Evolutionary conservation across 2,329 filamentous ascomycete species (phyloP), one percentile per base, ranked within the genome.

Genomic region (Hypoxylon sp.): DNA sequence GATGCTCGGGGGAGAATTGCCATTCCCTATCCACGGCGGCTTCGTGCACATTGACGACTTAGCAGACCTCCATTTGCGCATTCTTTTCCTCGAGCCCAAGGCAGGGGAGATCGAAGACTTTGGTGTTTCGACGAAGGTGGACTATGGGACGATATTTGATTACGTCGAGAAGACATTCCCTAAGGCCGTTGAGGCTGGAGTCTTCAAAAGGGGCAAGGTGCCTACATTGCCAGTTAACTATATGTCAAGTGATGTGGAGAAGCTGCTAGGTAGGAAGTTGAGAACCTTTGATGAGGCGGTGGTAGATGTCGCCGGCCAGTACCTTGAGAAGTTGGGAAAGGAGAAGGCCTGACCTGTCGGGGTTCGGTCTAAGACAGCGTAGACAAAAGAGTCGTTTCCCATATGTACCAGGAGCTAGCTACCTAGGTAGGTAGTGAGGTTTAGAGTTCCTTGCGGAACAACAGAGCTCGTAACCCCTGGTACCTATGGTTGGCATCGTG

Each of bases 11-110:
- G 55, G 25, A 1, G 66, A 73, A 56, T 51, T 64, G 25, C 69
- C 71, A 0, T 65, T 71, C 14, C 65, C 70, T 5, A 45, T 73
- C 2, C 67, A 63, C 23, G 58, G 58, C 21, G 61, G 37, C 47
- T 69, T 67, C 21, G 68, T 53, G 5, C 71, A 75, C 19, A 53
- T 75, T 12, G 73, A 73, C 11, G 74, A 76, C 29, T 50, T 72
- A 25, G 71, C 73, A 0, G 69, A 75, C 4, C 6, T 51, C 2
- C 71, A 73, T 14, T n/a, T 75, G 21, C n/a, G n/a, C n/a, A n/a
- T n/a, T n/a, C n/a, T n/a, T n/a, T n/a, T n/a, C n/a, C 63, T 71
- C 21, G 67, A 70, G 2, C 29, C 45, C 5, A 48, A 55, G 39
- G 41, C 48, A 11, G 60, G 37, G 2, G 54, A 41, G 5, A 54